Percentiles rank a stretch among this genome's conserved stretches.
These are phyloP conservation scores for Quercus dentata DNA, from an alignment of 306 rosid species.

Conservation along the genomic window DNA sequence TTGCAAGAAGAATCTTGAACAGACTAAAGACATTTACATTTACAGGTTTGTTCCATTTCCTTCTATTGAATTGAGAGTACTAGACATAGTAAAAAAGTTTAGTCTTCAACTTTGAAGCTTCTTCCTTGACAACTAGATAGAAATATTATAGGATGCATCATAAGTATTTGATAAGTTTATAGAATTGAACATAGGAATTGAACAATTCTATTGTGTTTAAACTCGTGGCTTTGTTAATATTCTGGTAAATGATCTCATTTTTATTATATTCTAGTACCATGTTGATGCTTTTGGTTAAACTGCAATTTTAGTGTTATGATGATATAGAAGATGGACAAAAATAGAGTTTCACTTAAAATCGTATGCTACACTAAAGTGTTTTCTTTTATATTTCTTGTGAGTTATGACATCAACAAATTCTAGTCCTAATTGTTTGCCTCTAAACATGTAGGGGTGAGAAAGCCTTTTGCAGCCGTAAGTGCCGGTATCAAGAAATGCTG, in stretches of 20 bases:
- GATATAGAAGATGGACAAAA: too few species aligned
- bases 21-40: slow-evolving; percentile 73
- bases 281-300: too few species aligned
- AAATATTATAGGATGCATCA: neutral
- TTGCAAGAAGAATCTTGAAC: slow-evolving; percentile 77
- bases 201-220: too few species aligned
- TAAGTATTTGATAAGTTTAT: too few species aligned
- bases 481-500: slow-evolving; percentile 79
- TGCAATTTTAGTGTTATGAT: too few species aligned
- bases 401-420: neutral
- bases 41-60: slow-evolving; percentile 44
- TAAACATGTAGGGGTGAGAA: slow-evolving; percentile 72
- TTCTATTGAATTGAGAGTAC: neutral
- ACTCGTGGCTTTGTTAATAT: too few species aligned
- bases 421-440: neutral
- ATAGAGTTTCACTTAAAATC: too few species aligned
- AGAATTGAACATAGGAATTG: too few species aligned
- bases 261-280: too few species aligned
- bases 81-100: neutral
- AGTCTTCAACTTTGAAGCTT: too few species aligned
- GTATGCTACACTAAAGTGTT: neutral
- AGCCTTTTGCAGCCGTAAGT: slow-evolving; percentile 83
- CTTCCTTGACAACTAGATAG: neutral
- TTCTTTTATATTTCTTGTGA: neutral
- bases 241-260: too few species aligned